Conservation (phyloP, 1,284 basidiomycete genomes). For the Ganoderma sp. region DNA sequence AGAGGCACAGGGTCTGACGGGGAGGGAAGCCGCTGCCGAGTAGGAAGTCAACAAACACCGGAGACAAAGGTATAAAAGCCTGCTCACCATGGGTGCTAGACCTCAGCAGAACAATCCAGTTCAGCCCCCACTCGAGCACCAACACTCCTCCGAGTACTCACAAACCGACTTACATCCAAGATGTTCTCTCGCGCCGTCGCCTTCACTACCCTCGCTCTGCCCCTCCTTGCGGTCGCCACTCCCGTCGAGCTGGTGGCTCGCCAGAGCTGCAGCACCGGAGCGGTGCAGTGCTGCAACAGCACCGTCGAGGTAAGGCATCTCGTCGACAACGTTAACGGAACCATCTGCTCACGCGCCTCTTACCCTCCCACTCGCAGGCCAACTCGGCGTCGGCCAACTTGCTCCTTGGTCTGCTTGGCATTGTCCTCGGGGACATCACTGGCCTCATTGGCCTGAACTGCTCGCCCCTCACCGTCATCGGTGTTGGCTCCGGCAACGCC, state of each 20-base stretch:
- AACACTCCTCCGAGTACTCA: slow-evolving; percentile 14
- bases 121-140: slow-evolving; percentile 21
- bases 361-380: slow-evolving; percentile 2
- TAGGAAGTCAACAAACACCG: not conserved
- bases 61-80: slow-evolving; percentile 20
- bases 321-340: too few relatives aligned
- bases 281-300: slow-evolving; percentile 29
- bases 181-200: slow-evolving; percentile 24
- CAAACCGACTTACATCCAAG: slow-evolving; percentile 18
- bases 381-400: slow-evolving; percentile 22
- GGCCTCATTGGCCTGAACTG: slow-evolving; percentile 21
- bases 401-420: slow-evolving; percentile 24
- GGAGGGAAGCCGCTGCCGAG: not conserved
- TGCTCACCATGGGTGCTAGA: slow-evolving; percentile 1
- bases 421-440: slow-evolving; percentile 21
- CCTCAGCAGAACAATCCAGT: slow-evolving; percentile 28
- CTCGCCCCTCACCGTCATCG: slow-evolving; percentile 28
- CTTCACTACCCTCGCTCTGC: slow-evolving; percentile 31
- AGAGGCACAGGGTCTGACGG: not conserved
- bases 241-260: slow-evolving; percentile 31
- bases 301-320: slow-evolving; percentile 14
- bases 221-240: slow-evolving; percentile 40
- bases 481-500: slow-evolving; percentile 20
- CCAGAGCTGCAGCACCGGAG: slow-evolving; percentile 30
- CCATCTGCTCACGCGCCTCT: not conserved